Evolutionary conservation across 129 eudicot species (phyloP), one percentile per base, ranked within the genome.

Genomic region (Lactuca saligna): DNA sequence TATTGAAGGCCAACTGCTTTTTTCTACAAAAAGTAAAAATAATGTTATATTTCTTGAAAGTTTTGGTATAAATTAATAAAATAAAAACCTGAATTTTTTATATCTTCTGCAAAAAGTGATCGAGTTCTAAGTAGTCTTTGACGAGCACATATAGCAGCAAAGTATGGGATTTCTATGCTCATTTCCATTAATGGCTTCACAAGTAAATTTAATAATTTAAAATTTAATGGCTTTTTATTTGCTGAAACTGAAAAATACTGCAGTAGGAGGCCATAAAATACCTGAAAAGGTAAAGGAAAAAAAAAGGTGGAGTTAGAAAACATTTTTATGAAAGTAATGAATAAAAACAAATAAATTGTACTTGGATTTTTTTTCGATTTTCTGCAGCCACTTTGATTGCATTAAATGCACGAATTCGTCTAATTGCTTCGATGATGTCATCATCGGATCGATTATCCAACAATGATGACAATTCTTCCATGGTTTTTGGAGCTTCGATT

Each of bases 91-190:
- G 88, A 73, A 66, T 51, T 72, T 78, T 89, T 94, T 7, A 87
- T 65, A 75, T 87, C 97, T 53, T 85, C 93, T 57, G 78, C 65
- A 68, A 94, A 85, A 75, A 81, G 90, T 31, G 89, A 61, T 8
- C 99, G 90, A 12, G 86, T 89, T 33, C 76, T 78, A 69, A 81
- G 81, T 34, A 94, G 63, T 55, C 99, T 63, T 49, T 89, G 93
- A 54, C 99, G 96, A 51, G 99, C 99, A 76, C 99, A 94, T 58
- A 87, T 94, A 71, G 99, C 99, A 49, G 97, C 86, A 79, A 87
- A 94, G 74, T 85, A 89, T 7, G 97, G 99, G 67, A 85, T 83
- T 91, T 89, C 90, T 6, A 77, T 57, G 78, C 97, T 94, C 86
- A 94, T 89, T 85, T 94, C 96, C 87, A 94, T 94, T 81, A 94